Base-by-base conservation (phyloP, 768 basidiomycete species). In the Hemileccinum impolitum region DNA sequence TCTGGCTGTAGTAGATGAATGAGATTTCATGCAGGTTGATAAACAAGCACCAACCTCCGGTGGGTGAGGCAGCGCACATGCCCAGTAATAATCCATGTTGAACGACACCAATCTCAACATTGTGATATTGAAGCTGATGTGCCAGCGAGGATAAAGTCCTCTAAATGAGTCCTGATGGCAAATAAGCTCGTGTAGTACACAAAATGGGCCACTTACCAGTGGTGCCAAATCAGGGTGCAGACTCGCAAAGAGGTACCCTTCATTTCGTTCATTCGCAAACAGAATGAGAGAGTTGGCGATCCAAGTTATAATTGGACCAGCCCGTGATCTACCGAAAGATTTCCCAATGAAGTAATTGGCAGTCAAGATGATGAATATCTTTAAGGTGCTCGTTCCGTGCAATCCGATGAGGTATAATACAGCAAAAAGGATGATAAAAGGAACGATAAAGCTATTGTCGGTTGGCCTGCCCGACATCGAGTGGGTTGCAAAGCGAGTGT, bases 71-170 rank as follows among this genome's bases (percentile, higher is more conserved):
- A 65, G 56, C 12, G 65, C 72, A 56, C 73, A 80, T 5, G 90
- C 81, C 94, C 94, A 98, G 58, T 90, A 82, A 61, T 87, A 86
- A 63, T 99, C 96, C 81, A 95, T 82, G 53, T 84, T 87, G 72
- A 93, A 99, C 0, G 94, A 94, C 6, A 99, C 76, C 13, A 97
- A 76, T 28, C 95, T 82, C 36, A 98, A 76, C 87, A 94, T 94
- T 3, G 94, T 93, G 57, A 98, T 93, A 66, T 98, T 98, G 75
- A 95, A 98, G 57, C 74, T 80, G 58, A 98, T 76, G 56, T 97
- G 82, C 96, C 96, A 99, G 17, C 93, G 78, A 11, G 94, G 89
- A 52, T 94, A 86, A 15, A 90, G 70, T 6, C 96, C 96, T 63
- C 77, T 71, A 56, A 76, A 77, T 0, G 59, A 51, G 59, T 90